Base-by-base conservation (phyloP, 768 basidiomycete genomes). In the Boletus eberwhitei region DNA sequence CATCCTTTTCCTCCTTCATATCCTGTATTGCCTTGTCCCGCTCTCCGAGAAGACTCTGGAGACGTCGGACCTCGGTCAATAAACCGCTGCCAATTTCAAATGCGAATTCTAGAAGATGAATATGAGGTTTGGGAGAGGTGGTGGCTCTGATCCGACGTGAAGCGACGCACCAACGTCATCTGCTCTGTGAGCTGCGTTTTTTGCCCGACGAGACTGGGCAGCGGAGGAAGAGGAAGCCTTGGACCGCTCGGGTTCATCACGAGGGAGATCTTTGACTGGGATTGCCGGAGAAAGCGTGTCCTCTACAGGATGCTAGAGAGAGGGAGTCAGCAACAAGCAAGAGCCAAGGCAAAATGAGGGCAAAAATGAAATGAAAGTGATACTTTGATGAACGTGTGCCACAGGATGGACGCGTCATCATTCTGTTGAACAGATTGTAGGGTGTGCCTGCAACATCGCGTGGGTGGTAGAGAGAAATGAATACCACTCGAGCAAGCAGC, bases 71-170 rank as follows among this genome's bases (percentile, higher is more conserved):
- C 74, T 98, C 96, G 8, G 88, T 88, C 31, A 98, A 77, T 47
- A 98, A 77, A 13, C 89, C 89, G 59, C 91, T 94, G 8, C 96
- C 95, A 53, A 98, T 98, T 76, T 98, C 96, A 63, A 97, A 95
- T 38, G 96, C 96, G 63, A 98, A 98, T 76, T 97, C 96, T 90
- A 74, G 67, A 65, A 61, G 59, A 63, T 66, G 52, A 65, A 56
- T 45, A 52, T 19, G 46, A 37, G 58, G 42, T 2, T 36, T 14
- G 43, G 47, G 43, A 57, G 2, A 21, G 21, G 16, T 16, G 19
- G 12, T 7, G 50, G 16, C n/a, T 8, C 16, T 46, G 57, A 63
- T 58, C 55, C 46, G 59, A 52, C 54, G 31, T 41, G 37, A 39
- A 59, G 43, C 3, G 45, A 81, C 88, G 67, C 63, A 90, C 90